These are phyloP conservation scores for Tulasnella sp. DNA, from an alignment of 768 basidiomycete genomes.

Conservation along the genomic window DNA sequence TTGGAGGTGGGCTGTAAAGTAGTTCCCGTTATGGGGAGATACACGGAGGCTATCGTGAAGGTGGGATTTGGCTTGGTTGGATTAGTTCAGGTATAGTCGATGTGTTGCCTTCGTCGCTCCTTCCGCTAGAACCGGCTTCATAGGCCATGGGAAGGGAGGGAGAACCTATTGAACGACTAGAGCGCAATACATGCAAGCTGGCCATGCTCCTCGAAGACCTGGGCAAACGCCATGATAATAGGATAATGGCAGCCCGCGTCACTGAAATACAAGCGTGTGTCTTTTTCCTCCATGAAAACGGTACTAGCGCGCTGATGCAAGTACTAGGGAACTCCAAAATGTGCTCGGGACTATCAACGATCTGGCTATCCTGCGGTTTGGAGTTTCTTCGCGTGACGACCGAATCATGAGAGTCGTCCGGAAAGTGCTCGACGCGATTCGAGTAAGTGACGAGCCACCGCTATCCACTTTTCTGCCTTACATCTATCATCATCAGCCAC, in stretches of 20 bases:
- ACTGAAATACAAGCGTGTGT: not conserved
- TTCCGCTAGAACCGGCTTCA: not conserved
- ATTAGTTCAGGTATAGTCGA: not conserved
- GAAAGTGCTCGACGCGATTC: too few species aligned
- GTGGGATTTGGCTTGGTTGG: not conserved
- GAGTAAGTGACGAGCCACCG: too few species aligned
- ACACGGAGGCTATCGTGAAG: not conserved
- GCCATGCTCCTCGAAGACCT: not conserved
- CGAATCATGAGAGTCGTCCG: too few species aligned
- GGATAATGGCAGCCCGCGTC: not conserved
- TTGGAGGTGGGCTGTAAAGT: not conserved
- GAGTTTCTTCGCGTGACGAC: too few species aligned
- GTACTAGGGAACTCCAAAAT: too few species aligned
- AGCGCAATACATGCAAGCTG: not conserved
- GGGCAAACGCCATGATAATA: not conserved
- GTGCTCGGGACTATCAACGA: too few species aligned
- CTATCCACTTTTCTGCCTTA: too few species aligned
- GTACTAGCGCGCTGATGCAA: too few species aligned
- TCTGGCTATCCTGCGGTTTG: too few species aligned
- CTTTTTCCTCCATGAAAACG: not conserved
- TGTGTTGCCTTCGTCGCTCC: not conserved
- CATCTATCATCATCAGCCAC: conserved; percentile 33
- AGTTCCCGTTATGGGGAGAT: not conserved
- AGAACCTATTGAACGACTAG: not conserved
- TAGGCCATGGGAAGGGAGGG: not conserved